phyloP scores from a whole-genome alignment of 306 rosid species.

The Oxytropis ochrocephala region DNA sequence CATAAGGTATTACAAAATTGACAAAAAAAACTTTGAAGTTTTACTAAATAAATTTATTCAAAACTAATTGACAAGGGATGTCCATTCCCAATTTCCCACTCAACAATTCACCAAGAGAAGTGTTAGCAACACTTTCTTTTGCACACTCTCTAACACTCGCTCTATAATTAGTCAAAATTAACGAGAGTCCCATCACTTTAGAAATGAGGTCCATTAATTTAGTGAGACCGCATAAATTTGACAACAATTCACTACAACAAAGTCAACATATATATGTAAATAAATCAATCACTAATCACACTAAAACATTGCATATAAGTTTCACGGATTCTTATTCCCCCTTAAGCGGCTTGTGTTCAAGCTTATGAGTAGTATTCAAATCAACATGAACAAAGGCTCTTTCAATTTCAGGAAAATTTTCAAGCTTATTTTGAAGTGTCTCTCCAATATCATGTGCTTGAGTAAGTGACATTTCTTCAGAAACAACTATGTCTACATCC shows the following conservation, averaged over 20 bases:
- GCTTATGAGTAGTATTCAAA: conserved; percentile 64
- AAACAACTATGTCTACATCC: conserved; percentile 74
- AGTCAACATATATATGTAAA: background rate
- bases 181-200: too few relatives aligned
- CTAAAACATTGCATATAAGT: background rate
- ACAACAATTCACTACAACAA: background rate
- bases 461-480: conserved; percentile 51
- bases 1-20: too few relatives aligned
- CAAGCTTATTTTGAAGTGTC: conserved; percentile 81
- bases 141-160: too few relatives aligned
- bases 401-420: conserved; percentile 68
- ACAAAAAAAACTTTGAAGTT: background rate
- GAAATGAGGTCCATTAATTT: too few relatives aligned
- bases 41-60: too few relatives aligned
- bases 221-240: too few relatives aligned
- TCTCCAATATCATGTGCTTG: conserved; percentile 87
- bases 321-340: background rate
- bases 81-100: too few relatives aligned
- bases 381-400: conserved; percentile 96
- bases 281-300: background rate
- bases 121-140: too few relatives aligned
- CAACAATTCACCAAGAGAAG: too few relatives aligned
- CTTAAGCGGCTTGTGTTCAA: conserved; percentile 56
- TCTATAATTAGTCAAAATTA: too few relatives aligned
- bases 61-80: background rate